Evolutionary conservation across 2,329 filamentous ascomycete species (phyloP), one percentile per base, ranked within the genome.

Genomic region (Hypoxylon sp.): DNA sequence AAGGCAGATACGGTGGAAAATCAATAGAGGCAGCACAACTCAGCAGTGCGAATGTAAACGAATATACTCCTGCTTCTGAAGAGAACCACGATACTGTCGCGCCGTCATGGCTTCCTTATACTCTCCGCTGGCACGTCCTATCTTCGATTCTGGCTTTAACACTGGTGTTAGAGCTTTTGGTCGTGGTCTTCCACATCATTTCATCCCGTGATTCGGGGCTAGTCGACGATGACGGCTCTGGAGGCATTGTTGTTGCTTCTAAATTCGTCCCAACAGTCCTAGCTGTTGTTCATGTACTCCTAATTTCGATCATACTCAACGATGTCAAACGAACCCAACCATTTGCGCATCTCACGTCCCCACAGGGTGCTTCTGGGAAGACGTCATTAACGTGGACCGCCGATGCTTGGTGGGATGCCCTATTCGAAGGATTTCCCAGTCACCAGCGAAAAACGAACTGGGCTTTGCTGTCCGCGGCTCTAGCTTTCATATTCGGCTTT

Each of bases 321-420:
- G 69, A 71, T 50, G 55, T 71, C 14, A 69, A 67, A 39, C 69
- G 66, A 4, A 71, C 69, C 1, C 59, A 71, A 42, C 51, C 66
- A 8, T 71, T 71, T 24, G 66, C 69, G 2, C 47, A 55, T 1
- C 63, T 69, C 26, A 39, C 66, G 11, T 70, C 59, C 3, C 63
- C 69, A n/a, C 24, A 37, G 17, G 69, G 69, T 10, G 63, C 69
- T 5, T 33, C 13, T 2, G 63, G 59, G 2, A 47, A 66, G 24
- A 26, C 29, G 13, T 69, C 69, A 6, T 42, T 71, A 13, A 59
- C 57, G n/a, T 71, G 66, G 69, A 70, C 66, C 13, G 69, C 60
- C 11, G 60, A 66, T 35, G 63, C 63, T 6, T 71, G 66, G 69
- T 71, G 69, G 69, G 33, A 67, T 46, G 60, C 63, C 3, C 44